These are phyloP conservation scores for Fermentozyma sake DNA, from an alignment of 1,139 yeast species.

Conservation along the genomic window DNA sequence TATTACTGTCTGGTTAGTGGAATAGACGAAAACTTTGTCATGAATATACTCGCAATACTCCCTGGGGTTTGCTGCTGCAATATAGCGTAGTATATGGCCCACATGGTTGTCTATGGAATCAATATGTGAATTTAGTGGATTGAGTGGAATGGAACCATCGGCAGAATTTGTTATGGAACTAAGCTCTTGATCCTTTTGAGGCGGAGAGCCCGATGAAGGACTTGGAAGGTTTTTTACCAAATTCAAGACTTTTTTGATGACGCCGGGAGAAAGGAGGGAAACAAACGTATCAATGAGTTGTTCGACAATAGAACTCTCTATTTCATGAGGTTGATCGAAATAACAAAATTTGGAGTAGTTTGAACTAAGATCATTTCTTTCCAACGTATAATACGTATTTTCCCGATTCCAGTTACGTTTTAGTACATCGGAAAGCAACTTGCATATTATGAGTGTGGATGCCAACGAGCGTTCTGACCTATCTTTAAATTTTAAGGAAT, in stretches of 20 bases:
- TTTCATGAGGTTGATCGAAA: constrained; percentile 10
- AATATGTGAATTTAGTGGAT: constrained; percentile 5
- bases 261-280: constrained; percentile 10
- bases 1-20: constrained; percentile 33
- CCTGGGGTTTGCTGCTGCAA: constrained; percentile 53
- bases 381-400: constrained; percentile 5
- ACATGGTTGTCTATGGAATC: constrained; percentile 43
- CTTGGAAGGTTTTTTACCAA: constrained; percentile 6
- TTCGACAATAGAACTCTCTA: constrained; percentile 4
- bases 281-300: constrained; percentile 10
- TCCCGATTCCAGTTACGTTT: constrained; percentile 25
- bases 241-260: constrained; percentile 11
- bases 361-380: constrained; percentile 8
- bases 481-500: constrained; percentile 22
- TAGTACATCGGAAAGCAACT: constrained; percentile 28
- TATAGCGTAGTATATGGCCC: constrained; percentile 42
- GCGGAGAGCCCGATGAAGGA: constrained; percentile 1
- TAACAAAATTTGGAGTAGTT: constrained; percentile 13
- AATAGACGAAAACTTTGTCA: constrained; percentile 31
- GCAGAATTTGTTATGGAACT: constrained; percentile 1
- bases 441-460: constrained; percentile 32
- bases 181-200: constrained; percentile 4
- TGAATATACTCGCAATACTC: constrained; percentile 43
- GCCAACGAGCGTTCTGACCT: constrained; percentile 30
- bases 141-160: no score